phyloP scores from a whole-genome alignment of 2,329 filamentous ascomycete species.

The Aureobasidium sp. region DNA sequence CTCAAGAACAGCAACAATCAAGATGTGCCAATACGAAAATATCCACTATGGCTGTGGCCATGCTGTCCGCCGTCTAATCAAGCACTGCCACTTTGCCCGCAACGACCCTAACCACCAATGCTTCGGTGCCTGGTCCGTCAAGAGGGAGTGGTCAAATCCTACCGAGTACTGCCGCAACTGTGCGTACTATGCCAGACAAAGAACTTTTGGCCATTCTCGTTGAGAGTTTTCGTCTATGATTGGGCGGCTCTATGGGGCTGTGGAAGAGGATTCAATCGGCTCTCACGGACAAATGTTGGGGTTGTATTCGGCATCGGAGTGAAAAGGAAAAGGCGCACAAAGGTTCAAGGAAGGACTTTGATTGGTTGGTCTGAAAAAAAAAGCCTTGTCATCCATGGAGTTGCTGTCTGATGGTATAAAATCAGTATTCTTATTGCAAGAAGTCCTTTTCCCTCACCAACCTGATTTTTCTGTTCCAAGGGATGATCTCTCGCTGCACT shows the following conservation, averaged over 20 bases:
- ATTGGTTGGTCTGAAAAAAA: background rate
- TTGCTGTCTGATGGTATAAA: background rate
- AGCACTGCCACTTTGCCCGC: conserved; percentile 66
- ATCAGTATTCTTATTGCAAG: background rate
- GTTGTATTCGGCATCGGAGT: background rate
- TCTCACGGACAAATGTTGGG: background rate
- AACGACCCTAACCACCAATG: conserved; percentile 65
- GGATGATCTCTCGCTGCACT: background rate
- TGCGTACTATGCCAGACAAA: conserved; percentile 5
- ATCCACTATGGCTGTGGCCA: conserved; percentile 60
- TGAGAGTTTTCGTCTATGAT: background rate
- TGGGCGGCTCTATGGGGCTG: background rate
- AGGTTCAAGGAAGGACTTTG: background rate
- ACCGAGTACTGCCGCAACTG: conserved; percentile 42
- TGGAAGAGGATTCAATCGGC: background rate
- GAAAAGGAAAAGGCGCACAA: background rate
- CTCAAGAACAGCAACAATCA: background rate
- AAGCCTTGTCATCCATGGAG: background rate
- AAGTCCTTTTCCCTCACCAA: background rate
- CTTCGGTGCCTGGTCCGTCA: conserved; percentile 56
- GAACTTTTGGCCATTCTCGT: background rate
- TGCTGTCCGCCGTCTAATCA: conserved; percentile 50
- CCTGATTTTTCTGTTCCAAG: background rate
- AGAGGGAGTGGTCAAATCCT: conserved; percentile 51
- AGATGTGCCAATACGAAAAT: conserved; percentile 65